phyloP scores from a whole-genome alignment of 208 protist species.

The Trypanosoma lewisi region DNA sequence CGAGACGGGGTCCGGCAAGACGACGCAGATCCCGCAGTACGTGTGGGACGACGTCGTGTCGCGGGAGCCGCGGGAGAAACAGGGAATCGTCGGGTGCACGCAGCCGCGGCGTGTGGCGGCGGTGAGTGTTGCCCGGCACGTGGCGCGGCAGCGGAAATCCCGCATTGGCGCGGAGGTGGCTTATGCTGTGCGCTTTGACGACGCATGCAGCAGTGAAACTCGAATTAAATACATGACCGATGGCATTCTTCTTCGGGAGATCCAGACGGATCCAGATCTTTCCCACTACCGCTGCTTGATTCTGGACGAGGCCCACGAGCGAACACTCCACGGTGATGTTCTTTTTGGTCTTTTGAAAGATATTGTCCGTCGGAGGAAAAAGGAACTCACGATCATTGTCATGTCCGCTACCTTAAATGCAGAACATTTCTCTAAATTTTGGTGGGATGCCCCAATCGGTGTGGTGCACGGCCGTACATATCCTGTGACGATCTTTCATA shows the following conservation, averaged over 20 bases:
- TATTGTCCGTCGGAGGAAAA: constrained; percentile 57
- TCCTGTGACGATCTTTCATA: constrained; percentile 93
- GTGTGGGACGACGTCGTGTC: constrained; percentile 85
- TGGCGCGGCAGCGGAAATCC: constrained; percentile 84
- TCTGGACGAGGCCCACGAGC: constrained; percentile 99
- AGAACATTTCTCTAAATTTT: constrained; percentile 94
- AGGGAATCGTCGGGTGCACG: constrained; percentile 91
- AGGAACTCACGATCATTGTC: constrained; percentile 90
- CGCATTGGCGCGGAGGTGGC: constrained; percentile 86
- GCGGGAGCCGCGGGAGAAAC: constrained; percentile 15
- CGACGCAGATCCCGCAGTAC: constrained; percentile 94
- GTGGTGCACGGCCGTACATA: constrained; percentile 89
- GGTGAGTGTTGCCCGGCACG: constrained; percentile 93
- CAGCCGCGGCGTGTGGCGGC: constrained; percentile 97
- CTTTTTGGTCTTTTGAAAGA: constrained; percentile 91
- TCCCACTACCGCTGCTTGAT: constrained; percentile 97
- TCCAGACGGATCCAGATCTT: constrained; percentile 91
- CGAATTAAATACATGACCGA: constrained; percentile 96
- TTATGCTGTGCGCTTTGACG: constrained; percentile 95
- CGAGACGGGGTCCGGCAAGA: constrained; percentile 93
- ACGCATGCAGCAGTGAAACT: constrained; percentile 82
- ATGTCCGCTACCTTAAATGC: constrained; percentile 98
- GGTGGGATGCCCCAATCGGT: constrained; percentile 91
- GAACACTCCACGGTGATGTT: constrained; percentile 95
- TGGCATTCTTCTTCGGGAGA: constrained; percentile 96